phyloP scores from a whole-genome alignment of 73 alveolate genomes.

The Paramecium bursaria region DNA sequence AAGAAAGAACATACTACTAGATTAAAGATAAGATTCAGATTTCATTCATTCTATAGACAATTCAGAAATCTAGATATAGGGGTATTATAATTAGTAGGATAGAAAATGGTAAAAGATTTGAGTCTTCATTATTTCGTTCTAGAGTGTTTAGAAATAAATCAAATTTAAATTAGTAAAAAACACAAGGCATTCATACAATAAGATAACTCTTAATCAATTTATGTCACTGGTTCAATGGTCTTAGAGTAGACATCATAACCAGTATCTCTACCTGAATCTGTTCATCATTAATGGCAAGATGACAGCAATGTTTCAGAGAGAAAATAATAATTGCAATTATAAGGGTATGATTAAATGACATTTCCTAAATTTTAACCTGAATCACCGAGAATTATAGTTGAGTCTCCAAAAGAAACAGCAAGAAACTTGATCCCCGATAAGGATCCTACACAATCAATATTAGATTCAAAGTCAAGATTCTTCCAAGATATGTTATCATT shows the following conservation, averaged over 20 bases:
- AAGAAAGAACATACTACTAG: too few species aligned
- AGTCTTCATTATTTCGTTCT: neutral
- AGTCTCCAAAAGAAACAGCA: slow-evolving; percentile 46
- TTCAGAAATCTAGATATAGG: neutral
- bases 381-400: slow-evolving; percentile 35
- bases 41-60: neutral
- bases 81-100: neutral
- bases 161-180: too few species aligned
- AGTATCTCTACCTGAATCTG: too few species aligned
- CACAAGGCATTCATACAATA: too few species aligned
- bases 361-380: neutral
- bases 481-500: too few species aligned
- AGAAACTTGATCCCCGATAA: too few species aligned
- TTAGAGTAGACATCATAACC: too few species aligned
- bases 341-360: slow-evolving; percentile 8
- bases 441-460: too few species aligned
- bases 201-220: too few species aligned
- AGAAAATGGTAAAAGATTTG: neutral
- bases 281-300: too few species aligned
- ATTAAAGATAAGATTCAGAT: neutral
- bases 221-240: too few species aligned
- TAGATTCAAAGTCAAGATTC: too few species aligned
- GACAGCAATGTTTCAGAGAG: neutral
- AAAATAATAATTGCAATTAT: neutral
- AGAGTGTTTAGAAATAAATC: neutral